phyloP scores from a whole-genome alignment of 768 basidiomycete genomes.

The Kwoniella heveanensis region DNA sequence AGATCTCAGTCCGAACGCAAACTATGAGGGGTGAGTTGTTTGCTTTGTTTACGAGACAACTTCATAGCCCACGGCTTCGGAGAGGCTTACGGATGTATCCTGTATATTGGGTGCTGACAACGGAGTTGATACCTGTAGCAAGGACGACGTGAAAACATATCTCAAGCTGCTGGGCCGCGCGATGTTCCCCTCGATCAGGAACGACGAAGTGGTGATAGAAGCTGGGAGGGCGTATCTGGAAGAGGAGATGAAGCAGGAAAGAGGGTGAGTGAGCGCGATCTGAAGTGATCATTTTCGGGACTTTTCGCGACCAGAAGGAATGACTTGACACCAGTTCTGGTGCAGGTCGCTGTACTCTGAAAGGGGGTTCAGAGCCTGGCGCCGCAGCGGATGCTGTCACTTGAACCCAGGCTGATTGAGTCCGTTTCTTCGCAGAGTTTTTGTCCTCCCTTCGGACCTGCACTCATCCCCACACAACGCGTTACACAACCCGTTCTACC shows the following conservation, averaged over 20 bases:
- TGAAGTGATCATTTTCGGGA: too few species aligned
- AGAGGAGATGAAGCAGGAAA: conserved; percentile 15
- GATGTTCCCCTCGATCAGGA: neutral
- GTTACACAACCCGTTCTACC: conserved; percentile 15
- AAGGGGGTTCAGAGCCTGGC: too few species aligned
- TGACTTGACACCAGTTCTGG: too few species aligned
- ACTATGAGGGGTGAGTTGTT: conserved; percentile 15
- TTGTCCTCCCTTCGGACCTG: conserved; percentile 14
- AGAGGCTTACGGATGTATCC: too few species aligned
- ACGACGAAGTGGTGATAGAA: conserved; percentile 8
- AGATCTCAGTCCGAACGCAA: conserved; percentile 9
- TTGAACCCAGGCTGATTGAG: neutral
- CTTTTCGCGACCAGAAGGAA: too few species aligned
- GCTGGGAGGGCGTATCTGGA: conserved; percentile 14
- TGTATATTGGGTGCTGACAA: too few species aligned
- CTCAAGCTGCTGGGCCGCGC: conserved; percentile 9
- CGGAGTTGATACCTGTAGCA: conserved; percentile 3
- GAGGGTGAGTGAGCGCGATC: conserved; percentile 7
- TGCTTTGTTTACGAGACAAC: too few species aligned
- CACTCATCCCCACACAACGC: conserved; percentile 14
- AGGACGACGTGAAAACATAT: conserved; percentile 16
- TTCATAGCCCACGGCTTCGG: too few species aligned
- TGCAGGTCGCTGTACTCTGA: too few species aligned
- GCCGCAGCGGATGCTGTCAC: too few species aligned
- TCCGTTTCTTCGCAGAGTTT: conserved; percentile 2